Base-by-base conservation (phyloP, 768 basidiomycete species). In the Suillus brevipes region DNA sequence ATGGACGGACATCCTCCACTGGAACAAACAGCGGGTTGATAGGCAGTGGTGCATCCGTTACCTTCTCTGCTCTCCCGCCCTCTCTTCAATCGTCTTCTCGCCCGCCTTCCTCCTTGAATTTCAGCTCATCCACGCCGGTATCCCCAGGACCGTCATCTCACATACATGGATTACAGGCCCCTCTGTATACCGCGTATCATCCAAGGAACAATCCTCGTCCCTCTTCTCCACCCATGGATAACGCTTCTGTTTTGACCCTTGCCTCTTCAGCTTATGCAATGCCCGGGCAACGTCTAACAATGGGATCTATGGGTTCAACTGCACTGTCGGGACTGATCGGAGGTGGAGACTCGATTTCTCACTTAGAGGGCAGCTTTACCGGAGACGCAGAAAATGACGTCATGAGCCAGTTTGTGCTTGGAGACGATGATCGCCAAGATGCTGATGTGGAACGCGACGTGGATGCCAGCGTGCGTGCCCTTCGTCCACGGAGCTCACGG, bases 141-240 rank as follows among this genome's bases (percentile, higher is more conserved):
- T 72, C 69, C 50, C 70, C 76, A 55, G 77, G 71, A 64, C 66
- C 68, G 60, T 66, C 71, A 25, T 20, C 58, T 20, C 58, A 59
- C 28, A 68, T 68, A 10, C 73, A 75, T 64, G 71, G 74, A 37
- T 67, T 90, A 20, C 93, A 95, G 73, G 93, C 94, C 10, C 97
- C 96, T 0, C 83, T 91, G 42, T 94, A 97, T 74, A 94, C 95
- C 0, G 80, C 86, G n/a, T 94, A 94, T 62, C 95, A 98, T 78
- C 96, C 97, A 12, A 87, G 95, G 55, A 94, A 97, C 76, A 99
- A 99, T 73, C 97, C 97, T 1, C 88, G 92, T 28, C 97, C 97
- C 28, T 90, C 91, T 18, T 93, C 93, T 7, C 91, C 94, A 25
- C 96, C 97, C 1, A 81, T 87, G 53, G 95, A 96, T 72, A 95